Evolutionary conservation across 768 basidiomycete genomes (phyloP), one percentile per base, ranked within the genome.

Genomic region (Termitomyces sp.): DNA sequence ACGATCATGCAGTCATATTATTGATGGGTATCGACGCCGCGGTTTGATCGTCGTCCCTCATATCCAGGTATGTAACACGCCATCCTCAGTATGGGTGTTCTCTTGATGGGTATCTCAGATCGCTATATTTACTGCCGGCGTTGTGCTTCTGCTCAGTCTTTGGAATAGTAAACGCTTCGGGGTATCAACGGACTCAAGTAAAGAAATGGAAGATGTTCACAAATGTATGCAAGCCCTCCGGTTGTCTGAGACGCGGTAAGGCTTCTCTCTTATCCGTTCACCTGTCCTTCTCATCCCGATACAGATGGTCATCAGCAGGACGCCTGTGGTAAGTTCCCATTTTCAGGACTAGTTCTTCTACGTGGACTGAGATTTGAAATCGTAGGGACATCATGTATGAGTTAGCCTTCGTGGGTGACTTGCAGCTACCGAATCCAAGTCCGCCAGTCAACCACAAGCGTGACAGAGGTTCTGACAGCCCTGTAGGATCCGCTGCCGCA

Each of bases 1-100:
- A 0, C 79, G 94, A 20, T 90, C 90, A 1, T 90, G 86, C 59
- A 86, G 83, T n/a, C 92, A 92, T 66, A 81, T 97, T 25, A 74
- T 91, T 42, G 89, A 93, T 65, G 74, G 83, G 2, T 80, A 83
- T 56, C 73, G 79, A 53, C 74, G 69, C 54, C 74, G 82, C 6
- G 71, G 65, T n/a, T 54, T 59, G 2, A 57, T 69, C 14, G 68
- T 73, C 0, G 60, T 71, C 38, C 76, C 77, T 11, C 73, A 76
- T 8, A 52, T 74, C 12, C 77, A 79, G 70, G 78, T 77, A 60
- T 17, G 70, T 68, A 49, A 60, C 11, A 37, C 38, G 53, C 49
- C 29, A 29, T 47, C 17, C n/a, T 47, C 48, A 45, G 69, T 59
- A 31, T 54, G 32, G 34, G 43, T 31, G 36, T 38, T 12, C 7